A percentile compares a stretch with the other conserved stretches of the same genome.
Conservation (phyloP, 148 eudicot genomes). For the Arctostaphylos glauca region DNA sequence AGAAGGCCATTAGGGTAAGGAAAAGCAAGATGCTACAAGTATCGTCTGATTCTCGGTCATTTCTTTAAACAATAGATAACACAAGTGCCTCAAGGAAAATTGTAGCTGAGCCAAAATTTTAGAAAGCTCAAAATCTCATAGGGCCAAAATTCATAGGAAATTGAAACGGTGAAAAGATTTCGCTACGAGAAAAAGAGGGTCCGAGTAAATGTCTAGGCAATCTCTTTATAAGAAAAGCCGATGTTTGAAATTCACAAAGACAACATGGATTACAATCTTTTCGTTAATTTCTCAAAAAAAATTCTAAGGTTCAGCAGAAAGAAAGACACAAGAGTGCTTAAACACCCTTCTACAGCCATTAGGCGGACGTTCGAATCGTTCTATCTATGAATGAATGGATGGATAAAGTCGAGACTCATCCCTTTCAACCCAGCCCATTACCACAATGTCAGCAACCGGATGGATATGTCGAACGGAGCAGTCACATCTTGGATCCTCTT, state of each 20-base stretch:
- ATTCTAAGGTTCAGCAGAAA: background rate
- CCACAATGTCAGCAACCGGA: background rate
- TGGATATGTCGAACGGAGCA: background rate
- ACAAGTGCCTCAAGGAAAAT: too few relatives aligned
- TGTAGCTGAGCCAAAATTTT: too few relatives aligned
- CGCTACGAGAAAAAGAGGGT: background rate
- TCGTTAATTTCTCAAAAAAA: background rate
- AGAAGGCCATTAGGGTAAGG: too few relatives aligned
- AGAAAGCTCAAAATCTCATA: too few relatives aligned
- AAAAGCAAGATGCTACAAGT: too few relatives aligned
- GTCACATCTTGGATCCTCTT: background rate
- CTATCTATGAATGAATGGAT: too few relatives aligned
- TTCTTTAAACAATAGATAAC: too few relatives aligned
- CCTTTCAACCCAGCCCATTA: background rate
- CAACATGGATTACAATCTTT: background rate
- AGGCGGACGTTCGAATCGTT: too few relatives aligned
- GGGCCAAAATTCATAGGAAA: background rate
- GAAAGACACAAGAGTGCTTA: background rate
- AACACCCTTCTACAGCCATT: background rate
- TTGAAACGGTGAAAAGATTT: background rate
- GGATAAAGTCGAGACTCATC: too few relatives aligned
- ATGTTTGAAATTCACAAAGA: background rate
- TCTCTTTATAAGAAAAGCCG: background rate
- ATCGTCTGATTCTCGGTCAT: too few relatives aligned
- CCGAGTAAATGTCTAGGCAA: background rate